These are phyloP conservation scores for Porodaedalea pini DNA, from an alignment of 1,284 basidiomycete genomes.

Conservation along the genomic window DNA sequence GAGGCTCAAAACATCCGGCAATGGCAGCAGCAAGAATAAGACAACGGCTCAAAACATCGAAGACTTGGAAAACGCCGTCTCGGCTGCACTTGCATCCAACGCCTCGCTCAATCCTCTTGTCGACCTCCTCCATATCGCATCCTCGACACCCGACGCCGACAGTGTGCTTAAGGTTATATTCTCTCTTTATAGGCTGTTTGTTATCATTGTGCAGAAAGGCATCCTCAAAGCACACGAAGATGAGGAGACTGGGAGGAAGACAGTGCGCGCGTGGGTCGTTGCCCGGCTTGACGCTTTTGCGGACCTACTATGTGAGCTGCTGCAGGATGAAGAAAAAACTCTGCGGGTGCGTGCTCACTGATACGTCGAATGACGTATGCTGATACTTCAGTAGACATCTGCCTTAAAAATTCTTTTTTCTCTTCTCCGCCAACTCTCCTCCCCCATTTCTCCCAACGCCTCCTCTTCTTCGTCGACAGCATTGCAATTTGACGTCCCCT, in stretches of 20 bases:
- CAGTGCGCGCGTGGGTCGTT: conserved; percentile 74
- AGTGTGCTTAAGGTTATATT: conserved; percentile 75
- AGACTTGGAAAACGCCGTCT: conserved; percentile 50
- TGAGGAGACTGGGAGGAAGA: conserved; percentile 51
- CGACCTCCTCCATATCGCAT: conserved; percentile 65
- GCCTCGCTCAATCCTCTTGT: conserved; percentile 76
- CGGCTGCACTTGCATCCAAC: conserved; percentile 45
- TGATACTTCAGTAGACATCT: conserved; percentile 51
- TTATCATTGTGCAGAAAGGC: conserved; percentile 57
- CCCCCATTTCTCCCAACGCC: conserved; percentile 40
- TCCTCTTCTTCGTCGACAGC: conserved; percentile 29
- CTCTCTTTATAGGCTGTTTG: conserved; percentile 79
- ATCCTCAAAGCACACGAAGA: conserved; percentile 46
- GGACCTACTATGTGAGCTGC: conserved; percentile 60
- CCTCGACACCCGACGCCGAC: conserved; percentile 35
- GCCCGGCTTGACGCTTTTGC: conserved; percentile 67
- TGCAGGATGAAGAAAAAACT: conserved; percentile 69
- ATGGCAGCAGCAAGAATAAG: not conserved
- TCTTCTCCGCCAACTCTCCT: conserved; percentile 74
- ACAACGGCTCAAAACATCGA: conserved; percentile 3
- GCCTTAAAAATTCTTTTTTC: conserved; percentile 79
- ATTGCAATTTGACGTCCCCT: conserved; percentile 61
- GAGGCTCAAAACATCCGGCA: conserved; percentile 6
- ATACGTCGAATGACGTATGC: not conserved
- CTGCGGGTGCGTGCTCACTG: conserved; percentile 45